Evolutionary conservation across 2,329 filamentous ascomycete species (phyloP), one percentile per base, ranked within the genome.

Genomic region (Aspergillus sp.): DNA sequence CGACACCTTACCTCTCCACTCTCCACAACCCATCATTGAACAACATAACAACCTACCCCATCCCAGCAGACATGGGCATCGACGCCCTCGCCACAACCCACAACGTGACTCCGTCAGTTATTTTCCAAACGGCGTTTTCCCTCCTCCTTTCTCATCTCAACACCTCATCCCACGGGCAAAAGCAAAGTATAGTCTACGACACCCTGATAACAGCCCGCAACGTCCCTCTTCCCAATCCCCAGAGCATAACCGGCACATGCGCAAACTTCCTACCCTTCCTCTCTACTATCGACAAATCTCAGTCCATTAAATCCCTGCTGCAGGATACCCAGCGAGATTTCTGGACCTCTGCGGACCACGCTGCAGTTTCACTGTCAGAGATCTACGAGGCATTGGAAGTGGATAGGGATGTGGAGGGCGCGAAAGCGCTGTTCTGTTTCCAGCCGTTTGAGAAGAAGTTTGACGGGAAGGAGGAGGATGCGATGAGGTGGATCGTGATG

Each of bases 231-330:
- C 65, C 63, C 32, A 66, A 76, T 54, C 73, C 76, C 5, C 75
- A 79, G 54, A 59, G 59, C 36, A 74, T 78, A 65, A 74, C 75
- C 62, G 76, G 77, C 19, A 74, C 69, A 1, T 69, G 69, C 47
- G 76, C 76, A 27, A 77, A 78, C 64, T 78, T 79, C 61, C 64
- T 77, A 8, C 74, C 75, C 1, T 62, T 76, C 52, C 70, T 71
- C n/a, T 62, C 63, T 2, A 25, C 30, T 3, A 53, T 73, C 27
- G 53, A 59, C 11, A 23, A 27, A 7, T 39, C 61, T 8, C 54
- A 47, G 13, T 47, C 54, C 2, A 32, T 71, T 5, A 23, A 42
- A 0, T 56, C 58, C 3, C 65, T 70, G 54, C 64, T 73, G 2
- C 54, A 62, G 4, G 56, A 61, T 13, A 71, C 70, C 6, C 68